These are phyloP conservation scores for Nemania sp. DNA, from an alignment of 2,329 filamentous ascomycete species.

Conservation along the genomic window DNA sequence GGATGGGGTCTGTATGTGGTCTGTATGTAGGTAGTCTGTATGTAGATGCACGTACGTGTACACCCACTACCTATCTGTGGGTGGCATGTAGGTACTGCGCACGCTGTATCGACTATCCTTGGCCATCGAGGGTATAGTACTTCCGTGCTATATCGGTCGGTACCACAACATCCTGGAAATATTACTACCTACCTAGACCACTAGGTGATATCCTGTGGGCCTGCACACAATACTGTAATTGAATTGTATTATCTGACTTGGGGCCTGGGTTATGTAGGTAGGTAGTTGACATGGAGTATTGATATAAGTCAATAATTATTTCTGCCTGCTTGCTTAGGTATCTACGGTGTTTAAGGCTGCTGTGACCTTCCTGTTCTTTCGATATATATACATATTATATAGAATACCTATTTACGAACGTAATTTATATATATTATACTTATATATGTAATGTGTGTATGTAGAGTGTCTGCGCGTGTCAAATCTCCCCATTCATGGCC, in stretches of 20 bases:
- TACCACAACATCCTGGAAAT: conserved; percentile 29
- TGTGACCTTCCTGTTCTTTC: conserved; percentile 12
- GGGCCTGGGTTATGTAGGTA: too few relatives aligned
- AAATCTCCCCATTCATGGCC: background rate
- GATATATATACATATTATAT: too few relatives aligned
- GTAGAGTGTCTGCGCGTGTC: background rate
- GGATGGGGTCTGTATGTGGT: background rate
- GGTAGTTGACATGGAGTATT: conserved; percentile 5
- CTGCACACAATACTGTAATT: conserved; percentile 5
- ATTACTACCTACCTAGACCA: conserved; percentile 22
- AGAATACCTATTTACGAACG: background rate
- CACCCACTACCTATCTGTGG: conserved; percentile 22
- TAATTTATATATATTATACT: background rate
- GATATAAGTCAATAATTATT: conserved; percentile 14
- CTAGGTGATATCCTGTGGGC: conserved; percentile 13
- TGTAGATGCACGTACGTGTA: conserved; percentile 36
- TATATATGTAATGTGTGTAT: too few relatives aligned
- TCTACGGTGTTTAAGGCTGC: background rate
- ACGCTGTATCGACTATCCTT: conserved; percentile 17
- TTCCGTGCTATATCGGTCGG: conserved; percentile 12
- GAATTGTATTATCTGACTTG: background rate
- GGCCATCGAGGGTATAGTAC: conserved; percentile 27
- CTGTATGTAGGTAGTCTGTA: conserved; percentile 4
- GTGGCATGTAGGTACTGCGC: conserved; percentile 25
- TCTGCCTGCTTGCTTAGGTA: background rate